Conservation (phyloP, 2,329 filamentous ascomycete genomes). For the Trichoderma sp. region DNA sequence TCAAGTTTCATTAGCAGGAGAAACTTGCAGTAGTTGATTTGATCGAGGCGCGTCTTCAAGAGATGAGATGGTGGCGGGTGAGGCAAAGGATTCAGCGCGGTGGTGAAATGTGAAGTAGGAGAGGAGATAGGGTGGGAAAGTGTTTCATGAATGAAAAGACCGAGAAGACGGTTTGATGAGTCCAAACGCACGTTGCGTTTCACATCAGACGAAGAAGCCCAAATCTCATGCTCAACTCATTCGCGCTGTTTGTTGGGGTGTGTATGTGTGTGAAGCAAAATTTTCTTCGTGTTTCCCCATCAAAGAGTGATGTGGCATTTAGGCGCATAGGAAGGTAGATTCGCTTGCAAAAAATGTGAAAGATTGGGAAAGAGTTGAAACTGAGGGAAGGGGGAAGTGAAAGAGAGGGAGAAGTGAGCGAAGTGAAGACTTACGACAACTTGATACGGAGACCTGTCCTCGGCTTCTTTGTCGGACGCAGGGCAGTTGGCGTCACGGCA, state of each 20-base stretch:
- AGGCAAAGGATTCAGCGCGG: neutral
- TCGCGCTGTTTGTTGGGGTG: neutral
- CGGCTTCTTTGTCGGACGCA: slow-evolving; percentile 57
- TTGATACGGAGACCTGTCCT: slow-evolving; percentile 64
- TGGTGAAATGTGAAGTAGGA: neutral
- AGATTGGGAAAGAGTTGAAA: neutral
- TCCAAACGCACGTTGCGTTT: neutral
- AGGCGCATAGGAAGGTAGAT: neutral
- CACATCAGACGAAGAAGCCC: neutral
- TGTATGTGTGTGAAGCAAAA: neutral
- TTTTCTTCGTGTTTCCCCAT: neutral
- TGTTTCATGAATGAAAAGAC: neutral
- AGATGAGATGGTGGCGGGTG: neutral
- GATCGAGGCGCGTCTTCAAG: neutral
- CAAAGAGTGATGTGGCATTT: neutral
- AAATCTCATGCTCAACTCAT: neutral
- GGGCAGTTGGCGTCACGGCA: slow-evolving; percentile 57
- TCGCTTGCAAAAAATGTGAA: neutral
- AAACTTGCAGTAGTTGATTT: neutral
- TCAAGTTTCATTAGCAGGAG: slow-evolving; percentile 1
- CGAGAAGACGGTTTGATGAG: neutral
- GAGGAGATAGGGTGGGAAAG: neutral
- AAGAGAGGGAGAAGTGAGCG: neutral
- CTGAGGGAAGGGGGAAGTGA: neutral
- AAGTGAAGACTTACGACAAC: slow-evolving; percentile 57